phyloP scores from a whole-genome alignment of 148 eudicot species.

The Drosera capensis region DNA sequence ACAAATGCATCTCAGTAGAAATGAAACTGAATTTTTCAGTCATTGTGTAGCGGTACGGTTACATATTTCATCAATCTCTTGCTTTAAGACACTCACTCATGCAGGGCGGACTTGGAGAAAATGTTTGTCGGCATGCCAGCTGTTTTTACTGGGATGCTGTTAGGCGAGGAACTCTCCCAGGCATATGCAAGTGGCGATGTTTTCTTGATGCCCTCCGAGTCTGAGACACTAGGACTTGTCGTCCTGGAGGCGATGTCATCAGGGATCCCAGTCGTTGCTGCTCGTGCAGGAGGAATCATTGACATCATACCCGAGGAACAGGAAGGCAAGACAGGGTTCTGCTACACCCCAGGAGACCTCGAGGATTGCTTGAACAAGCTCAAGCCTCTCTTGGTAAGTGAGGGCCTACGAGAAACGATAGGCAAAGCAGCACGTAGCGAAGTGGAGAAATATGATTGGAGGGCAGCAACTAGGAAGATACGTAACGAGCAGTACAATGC shows the following conservation, averaged over 20 bases:
- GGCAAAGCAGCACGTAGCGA: conserved; percentile 75
- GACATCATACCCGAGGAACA: conserved; percentile 72
- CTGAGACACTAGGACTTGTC: conserved; percentile 79
- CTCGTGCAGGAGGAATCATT: conserved; percentile 85
- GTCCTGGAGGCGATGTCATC: conserved; percentile 96
- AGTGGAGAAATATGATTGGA: conserved; percentile 94
- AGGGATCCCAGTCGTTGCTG: conserved; percentile 78
- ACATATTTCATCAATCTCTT: too few species aligned
- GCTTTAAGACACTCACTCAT: not conserved
- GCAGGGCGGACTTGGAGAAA: conserved; percentile 55
- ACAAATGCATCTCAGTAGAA: too few species aligned
- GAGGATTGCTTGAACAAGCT: conserved; percentile 66
- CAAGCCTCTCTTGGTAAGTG: conserved; percentile 41
- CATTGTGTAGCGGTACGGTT: too few species aligned
- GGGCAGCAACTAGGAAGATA: conserved; percentile 57
- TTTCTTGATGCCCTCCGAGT: conserved; percentile 94
- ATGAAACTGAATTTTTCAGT: too few species aligned
- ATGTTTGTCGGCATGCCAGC: conserved; percentile 76
- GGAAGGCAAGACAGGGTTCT: conserved; percentile 62
- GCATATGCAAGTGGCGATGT: conserved; percentile 92
- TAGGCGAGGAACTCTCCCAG: conserved; percentile 85
- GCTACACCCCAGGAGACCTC: conserved; percentile 59
- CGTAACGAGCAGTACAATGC: conserved; percentile 71
- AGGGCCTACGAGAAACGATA: conserved; percentile 37
- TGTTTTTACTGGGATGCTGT: conserved; percentile 73